Percentiles rank a stretch among this genome's conserved stretches.
Conservation (phyloP, 768 basidiomycete species). For the Tulasnella sp. region DNA sequence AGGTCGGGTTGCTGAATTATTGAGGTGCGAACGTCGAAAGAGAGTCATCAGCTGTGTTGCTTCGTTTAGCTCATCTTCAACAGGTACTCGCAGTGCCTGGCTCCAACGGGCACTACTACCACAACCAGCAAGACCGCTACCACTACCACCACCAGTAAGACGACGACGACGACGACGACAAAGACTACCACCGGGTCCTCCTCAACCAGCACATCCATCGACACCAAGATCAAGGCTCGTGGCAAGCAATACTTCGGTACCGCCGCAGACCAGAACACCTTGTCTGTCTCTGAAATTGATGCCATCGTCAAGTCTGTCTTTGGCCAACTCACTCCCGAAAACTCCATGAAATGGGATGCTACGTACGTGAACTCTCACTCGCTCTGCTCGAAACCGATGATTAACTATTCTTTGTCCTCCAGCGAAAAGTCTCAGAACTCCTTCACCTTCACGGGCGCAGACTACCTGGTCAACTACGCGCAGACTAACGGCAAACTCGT, state of each 20-base stretch:
- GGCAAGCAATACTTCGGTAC: too few relatives aligned
- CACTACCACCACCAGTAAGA: background rate
- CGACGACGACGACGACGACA: background rate
- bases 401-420: background rate
- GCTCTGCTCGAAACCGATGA: background rate
- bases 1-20: too few relatives aligned
- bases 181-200: background rate
- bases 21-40: too few relatives aligned
- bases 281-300: conserved; percentile 24
- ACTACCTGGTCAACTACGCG: conserved; percentile 32
- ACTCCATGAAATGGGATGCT: conserved; percentile 30
- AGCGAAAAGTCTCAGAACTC: conserved; percentile 20
- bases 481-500: too few relatives aligned
- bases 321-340: conserved; percentile 32
- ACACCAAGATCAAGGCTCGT: too few relatives aligned
- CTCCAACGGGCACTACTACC: too few relatives aligned
- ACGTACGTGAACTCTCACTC: background rate
- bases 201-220: too few relatives aligned
- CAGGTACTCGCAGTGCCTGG: too few relatives aligned
- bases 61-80: too few relatives aligned
- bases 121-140: background rate
- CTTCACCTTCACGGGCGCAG: conserved; percentile 29
- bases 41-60: too few relatives aligned
- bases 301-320: conserved; percentile 30
- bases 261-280: too few relatives aligned